Evolutionary conservation across 495 filamentous ascomycete genomes (phyloP).

Genomic region (Aspergillus olivimuriae): DNA sequence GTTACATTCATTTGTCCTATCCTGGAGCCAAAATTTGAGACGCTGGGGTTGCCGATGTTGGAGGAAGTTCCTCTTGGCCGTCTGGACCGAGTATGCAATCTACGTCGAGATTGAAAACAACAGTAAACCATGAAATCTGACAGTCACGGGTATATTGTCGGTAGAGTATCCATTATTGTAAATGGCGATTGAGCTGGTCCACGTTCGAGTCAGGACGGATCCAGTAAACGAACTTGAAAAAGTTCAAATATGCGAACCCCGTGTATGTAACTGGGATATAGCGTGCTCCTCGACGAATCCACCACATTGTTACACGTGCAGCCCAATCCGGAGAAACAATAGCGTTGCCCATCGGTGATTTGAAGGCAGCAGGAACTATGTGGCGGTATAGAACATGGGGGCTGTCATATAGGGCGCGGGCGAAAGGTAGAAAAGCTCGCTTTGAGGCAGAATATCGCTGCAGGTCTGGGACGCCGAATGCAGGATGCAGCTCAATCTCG

Average conservation of each 20-base stretch:
- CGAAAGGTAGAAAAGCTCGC: conserved; percentile 11
- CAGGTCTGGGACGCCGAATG: not conserved
- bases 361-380: conserved; percentile 9
- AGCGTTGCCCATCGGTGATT: conserved; percentile 2
- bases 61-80: too few species aligned
- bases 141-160: too few species aligned
- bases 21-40: too few species aligned
- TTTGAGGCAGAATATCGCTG: conserved; percentile 7
- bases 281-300: conserved; percentile 11
- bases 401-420: conserved; percentile 10
- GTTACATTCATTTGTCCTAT: too few species aligned
- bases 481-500: conserved; percentile 8
- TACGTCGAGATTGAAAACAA: too few species aligned
- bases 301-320: conserved; percentile 11
- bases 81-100: too few species aligned
- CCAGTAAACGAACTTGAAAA: conserved; percentile 7
- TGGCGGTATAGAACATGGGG: conserved; percentile 10
- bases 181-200: too few species aligned
- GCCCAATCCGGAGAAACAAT: conserved; percentile 9
- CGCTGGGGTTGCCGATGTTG: too few species aligned
- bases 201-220: not conserved
- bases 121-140: too few species aligned
- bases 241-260: conserved; percentile 9
- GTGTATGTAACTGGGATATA: conserved; percentile 14
- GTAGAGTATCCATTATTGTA: too few species aligned